A percentile compares a stretch with the other conserved stretches of the same genome.
Conservation (phyloP, 768 basidiomycete genomes). For the Phylloporus arenicola region DNA sequence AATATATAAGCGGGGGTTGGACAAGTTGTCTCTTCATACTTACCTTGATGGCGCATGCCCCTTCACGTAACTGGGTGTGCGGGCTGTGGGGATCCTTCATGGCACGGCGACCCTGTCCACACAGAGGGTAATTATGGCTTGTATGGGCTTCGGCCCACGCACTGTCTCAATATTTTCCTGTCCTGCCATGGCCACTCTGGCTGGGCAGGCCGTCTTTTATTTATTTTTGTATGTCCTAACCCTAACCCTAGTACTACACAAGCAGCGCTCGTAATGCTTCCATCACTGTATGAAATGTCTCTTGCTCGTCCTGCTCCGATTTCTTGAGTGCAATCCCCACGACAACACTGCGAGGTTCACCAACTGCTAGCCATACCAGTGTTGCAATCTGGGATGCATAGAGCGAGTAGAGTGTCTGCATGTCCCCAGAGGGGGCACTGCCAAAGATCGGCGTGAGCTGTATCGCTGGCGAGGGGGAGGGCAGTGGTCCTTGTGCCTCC, state of each 20-base stretch:
- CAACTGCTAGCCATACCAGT: constrained; percentile 61
- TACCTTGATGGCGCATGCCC: constrained; percentile 61
- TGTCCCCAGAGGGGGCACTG: constrained; percentile 58
- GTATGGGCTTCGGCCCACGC: constrained; percentile 66
- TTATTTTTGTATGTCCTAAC: constrained; percentile 18
- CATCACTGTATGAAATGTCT: constrained; percentile 49
- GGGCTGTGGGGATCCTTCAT: constrained; percentile 50
- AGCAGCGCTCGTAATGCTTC: constrained; percentile 29
- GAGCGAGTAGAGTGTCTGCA: constrained; percentile 68
- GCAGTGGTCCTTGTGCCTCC: background rate
- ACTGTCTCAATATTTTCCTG: constrained; percentile 79
- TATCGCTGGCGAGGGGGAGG: constrained; percentile 59
- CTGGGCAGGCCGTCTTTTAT: constrained; percentile 28
- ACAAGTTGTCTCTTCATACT: constrained; percentile 37
- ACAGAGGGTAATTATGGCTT: constrained; percentile 41
- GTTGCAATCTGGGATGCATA: constrained; percentile 88
- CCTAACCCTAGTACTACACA: constrained; percentile 24
- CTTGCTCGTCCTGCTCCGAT: constrained; percentile 32
- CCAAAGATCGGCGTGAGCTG: constrained; percentile 78
- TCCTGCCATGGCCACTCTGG: constrained; percentile 54
- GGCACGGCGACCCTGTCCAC: constrained; percentile 53
- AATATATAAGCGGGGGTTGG: constrained; percentile 8
- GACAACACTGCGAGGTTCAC: constrained; percentile 54
- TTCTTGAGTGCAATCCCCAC: constrained; percentile 68
- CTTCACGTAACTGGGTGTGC: constrained; percentile 52